Evolutionary conservation across 202 grass and related monocot species (phyloP).

Genomic region (Panicum virgatum): DNA sequence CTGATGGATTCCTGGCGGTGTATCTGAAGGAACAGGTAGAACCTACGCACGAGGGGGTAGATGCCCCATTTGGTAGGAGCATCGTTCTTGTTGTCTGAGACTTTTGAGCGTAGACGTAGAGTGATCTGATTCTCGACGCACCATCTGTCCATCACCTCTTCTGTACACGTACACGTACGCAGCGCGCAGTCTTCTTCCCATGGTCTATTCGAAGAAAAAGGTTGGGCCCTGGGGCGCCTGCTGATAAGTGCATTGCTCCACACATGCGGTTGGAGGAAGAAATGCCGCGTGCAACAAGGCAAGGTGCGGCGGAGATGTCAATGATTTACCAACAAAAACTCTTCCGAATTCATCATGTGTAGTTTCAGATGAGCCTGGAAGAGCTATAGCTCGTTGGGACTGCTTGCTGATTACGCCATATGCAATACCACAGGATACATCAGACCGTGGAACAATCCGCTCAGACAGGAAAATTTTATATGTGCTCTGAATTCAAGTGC

Average conservation of each 20-base stretch:
- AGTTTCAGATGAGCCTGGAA: not conserved
- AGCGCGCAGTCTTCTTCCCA: not conserved
- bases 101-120: not conserved
- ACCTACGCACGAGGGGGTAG: not conserved
- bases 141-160: no score
- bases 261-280: not conserved
- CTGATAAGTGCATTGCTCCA: not conserved
- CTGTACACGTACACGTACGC: not conserved
- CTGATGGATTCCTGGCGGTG: slow-evolving; percentile 6
- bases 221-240: no score
- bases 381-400: not conserved
- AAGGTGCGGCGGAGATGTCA: no score
- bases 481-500: not conserved
- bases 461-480: not conserved
- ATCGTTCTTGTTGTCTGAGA: not conserved
- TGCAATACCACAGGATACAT: not conserved
- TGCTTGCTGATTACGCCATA: not conserved
- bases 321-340: no score
- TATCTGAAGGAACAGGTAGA: slow-evolving; percentile 16
- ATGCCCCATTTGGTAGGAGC: not conserved
- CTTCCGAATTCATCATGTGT: not conserved
- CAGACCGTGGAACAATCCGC: not conserved
- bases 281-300: no score
- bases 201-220: no score
- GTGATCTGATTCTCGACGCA: not conserved